Base-by-base conservation (phyloP, 768 basidiomycete genomes). In the Hericium coralloides region DNA sequence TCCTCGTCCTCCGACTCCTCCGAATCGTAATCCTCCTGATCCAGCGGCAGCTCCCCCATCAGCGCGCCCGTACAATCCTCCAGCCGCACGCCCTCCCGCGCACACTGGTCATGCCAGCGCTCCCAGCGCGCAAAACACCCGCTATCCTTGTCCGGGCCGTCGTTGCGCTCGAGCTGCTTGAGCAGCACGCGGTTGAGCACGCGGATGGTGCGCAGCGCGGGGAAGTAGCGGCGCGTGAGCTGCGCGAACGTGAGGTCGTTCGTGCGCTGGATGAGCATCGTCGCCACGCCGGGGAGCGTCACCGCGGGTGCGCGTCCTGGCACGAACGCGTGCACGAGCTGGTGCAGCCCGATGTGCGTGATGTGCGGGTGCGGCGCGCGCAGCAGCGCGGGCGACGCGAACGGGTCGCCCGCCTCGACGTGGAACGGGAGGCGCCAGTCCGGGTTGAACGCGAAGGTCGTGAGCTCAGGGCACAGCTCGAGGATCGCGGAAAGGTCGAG, bases 1-100 rank as follows among this genome's bases (percentile, higher is more conserved):
- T 56, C 61, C 2, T 58, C 59, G 31, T 59, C 55, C 12, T 65
- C 63, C 26, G 63, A 56, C 5, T 66, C 69, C 36, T 63, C 73
- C 38, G 69, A 69, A 26, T 65, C 72, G 1, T 69, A 69, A n/a
- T 69, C 68, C 22, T 66, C 68, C 60, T 41, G 64, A 41, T 65
- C 70, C 68, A 55, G 56, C 58, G 63, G 73, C 63, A 63, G 66
- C 60, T 63, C 71, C 37, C 89, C 89, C 38, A 91, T 69, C 53
- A 74, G 61, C 12, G 73, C 79, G 0, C 86, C 88, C 0, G 89
- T 89, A 64, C 88, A 90, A 67, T 91, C 89, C 69, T 91, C 87
- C 52, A 91, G 65, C 45, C 83, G 68, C 4, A 89, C 70, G 0
- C 79, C 76, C 66, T 78, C 73, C 18, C 62, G 59, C 0, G 70